Evolutionary conservation across 2,329 filamentous ascomycete species (phyloP).

Genomic region (Aspergillus novoparasiticus): DNA sequence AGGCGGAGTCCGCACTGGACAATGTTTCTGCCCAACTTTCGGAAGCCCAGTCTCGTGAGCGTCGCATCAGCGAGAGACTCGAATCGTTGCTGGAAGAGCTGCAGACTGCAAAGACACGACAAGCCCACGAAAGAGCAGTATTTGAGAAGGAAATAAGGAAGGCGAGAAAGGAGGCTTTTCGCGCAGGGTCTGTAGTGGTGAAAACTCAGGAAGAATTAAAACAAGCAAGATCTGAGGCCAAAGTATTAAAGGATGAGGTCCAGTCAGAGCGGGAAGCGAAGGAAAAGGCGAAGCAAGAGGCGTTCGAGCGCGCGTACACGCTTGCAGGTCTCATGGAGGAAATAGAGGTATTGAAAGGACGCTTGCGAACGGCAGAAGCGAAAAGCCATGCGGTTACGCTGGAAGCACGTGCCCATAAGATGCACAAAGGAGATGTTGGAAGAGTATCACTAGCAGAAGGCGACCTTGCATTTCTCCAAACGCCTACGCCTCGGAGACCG

Average conservation of each 20-base stretch:
- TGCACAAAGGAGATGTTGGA: conserved; percentile 29
- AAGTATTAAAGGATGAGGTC: conserved; percentile 56
- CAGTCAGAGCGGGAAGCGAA: conserved; percentile 51
- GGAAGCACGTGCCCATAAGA: conserved; percentile 36
- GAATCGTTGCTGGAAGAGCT: conserved; percentile 55
- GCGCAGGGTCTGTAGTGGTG: conserved; percentile 56
- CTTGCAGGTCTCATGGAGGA: conserved; percentile 50
- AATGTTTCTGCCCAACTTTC: conserved; percentile 40
- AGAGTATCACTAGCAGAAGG: conserved; percentile 34
- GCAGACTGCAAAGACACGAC: conserved; percentile 53
- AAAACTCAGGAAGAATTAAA: conserved; percentile 57
- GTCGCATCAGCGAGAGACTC: conserved; percentile 48
- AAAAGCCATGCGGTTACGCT: conserved; percentile 37
- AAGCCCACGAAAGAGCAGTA: conserved; percentile 49
- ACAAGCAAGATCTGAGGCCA: conserved; percentile 47
- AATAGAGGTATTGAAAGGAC: conserved; percentile 45
- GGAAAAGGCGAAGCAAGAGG: conserved; percentile 49
- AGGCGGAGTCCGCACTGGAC: conserved; percentile 45
- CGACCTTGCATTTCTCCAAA: conserved; percentile 34
- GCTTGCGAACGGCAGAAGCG: conserved; percentile 42
- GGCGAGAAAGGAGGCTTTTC: conserved; percentile 60
- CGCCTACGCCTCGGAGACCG: conserved; percentile 34
- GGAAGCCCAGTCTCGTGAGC: conserved; percentile 47
- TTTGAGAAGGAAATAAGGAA: conserved; percentile 61
- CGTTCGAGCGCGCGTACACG: conserved; percentile 51